phyloP scores from a whole-genome alignment of 2,329 filamentous ascomycete genomes.

The Aspergillus sp. region DNA sequence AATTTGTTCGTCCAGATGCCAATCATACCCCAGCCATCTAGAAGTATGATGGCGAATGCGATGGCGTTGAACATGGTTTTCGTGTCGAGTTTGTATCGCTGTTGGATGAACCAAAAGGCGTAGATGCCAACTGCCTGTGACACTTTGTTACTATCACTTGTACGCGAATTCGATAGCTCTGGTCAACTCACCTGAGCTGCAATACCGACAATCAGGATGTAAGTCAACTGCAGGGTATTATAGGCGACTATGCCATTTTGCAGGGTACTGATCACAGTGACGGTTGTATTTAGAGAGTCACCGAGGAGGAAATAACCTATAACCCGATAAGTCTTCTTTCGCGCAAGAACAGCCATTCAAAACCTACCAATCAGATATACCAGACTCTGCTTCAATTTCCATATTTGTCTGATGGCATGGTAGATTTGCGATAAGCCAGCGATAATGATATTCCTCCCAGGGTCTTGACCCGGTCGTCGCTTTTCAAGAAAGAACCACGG shows the following conservation, averaged over 20 bases:
- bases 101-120: constrained; percentile 58
- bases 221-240: constrained; percentile 61
- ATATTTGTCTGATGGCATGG: constrained; percentile 56
- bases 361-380: constrained; percentile 56
- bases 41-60: constrained; percentile 57
- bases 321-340: too few species aligned
- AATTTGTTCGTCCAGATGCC: constrained; percentile 53
- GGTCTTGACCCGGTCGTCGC: constrained; percentile 55
- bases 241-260: constrained; percentile 63
- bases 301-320: constrained; percentile 61
- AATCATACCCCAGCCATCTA: constrained; percentile 56
- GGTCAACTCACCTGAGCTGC: constrained; percentile 48
- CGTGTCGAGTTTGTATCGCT: constrained; percentile 54
- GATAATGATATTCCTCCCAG: constrained; percentile 45
- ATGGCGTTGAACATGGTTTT: constrained; percentile 67
- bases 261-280: constrained; percentile 62
- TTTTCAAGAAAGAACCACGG: constrained; percentile 67
- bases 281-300: constrained; percentile 66
- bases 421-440: constrained; percentile 60
- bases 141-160: not conserved
- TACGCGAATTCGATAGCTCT: not conserved
- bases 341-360: too few species aligned
- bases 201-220: constrained; percentile 63
- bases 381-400: constrained; percentile 61
- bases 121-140: constrained; percentile 52